Base-by-base conservation (phyloP, 2,329 filamentous ascomycete species). In the Paracorniculantispora psalliotae region DNA sequence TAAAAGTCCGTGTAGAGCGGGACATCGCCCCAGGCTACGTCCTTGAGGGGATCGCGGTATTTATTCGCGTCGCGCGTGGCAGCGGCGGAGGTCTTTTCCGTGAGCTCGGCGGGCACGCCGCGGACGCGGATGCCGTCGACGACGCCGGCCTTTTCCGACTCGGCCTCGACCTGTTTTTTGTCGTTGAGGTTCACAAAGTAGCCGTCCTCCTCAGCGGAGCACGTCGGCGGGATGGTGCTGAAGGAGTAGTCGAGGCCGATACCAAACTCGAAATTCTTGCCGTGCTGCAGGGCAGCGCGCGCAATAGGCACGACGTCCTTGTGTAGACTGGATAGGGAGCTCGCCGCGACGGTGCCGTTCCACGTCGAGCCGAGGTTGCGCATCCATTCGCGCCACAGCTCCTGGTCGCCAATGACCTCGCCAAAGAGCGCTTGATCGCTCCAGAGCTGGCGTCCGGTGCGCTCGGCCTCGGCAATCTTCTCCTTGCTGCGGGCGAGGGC, bases 171-270 rank as follows among this genome's bases (percentile, higher is more conserved):
- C 8, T 61, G 63, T 2, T 62, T 53, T 2, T 48, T 17, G 60
- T 74, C 64, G 49, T 64, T 61, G 5, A 73, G 63, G 17, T 62
- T 44, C 25, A 73, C 68, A 28, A 75, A 75, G 43, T 59, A 67
- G 5, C 71, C 71, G 55, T 73, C 71, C 41, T 75, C 71, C 50
- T 75, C 69, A 10, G 72, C 66, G 1, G 72, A 73, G 62, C 71
- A 72, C 3, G 70, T 73, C 2, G 71, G 69, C 8, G 69, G 70
- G 12, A 72, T 71, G 1, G 73, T 75, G 48, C 66, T 68, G 55
- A 72, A 74, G 63, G 68, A 70, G 67, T 74, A 73, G 57, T 75
- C 73, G 4, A 75, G 61, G 0, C 73, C 73, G 23, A 75, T 75
- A 6, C 73, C 72, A 21, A 73, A 75, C 47, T 75, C 73, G 48